phyloP scores from a whole-genome alignment of 2,329 filamentous ascomycete genomes.

The Diaporthe eres region DNA sequence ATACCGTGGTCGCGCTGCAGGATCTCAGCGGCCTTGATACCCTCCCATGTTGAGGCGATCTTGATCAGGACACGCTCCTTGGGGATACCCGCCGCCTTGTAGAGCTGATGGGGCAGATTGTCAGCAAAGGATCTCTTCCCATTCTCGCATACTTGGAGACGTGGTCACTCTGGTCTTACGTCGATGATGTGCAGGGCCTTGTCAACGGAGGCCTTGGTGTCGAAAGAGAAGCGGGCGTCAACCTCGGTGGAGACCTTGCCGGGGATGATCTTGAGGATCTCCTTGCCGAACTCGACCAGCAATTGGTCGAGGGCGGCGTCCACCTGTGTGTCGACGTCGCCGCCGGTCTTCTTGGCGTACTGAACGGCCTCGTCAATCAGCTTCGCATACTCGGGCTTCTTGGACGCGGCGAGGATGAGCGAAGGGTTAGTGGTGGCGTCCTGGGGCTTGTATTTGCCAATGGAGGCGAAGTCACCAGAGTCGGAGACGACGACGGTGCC shows the following conservation, averaged over 20 bases:
- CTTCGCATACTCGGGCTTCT: conserved; percentile 96
- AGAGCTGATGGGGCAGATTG: conserved; percentile 73
- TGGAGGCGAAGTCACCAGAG: conserved; percentile 87
- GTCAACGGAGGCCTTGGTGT: conserved; percentile 89
- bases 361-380: conserved; percentile 88
- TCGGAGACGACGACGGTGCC: conserved; percentile 98
- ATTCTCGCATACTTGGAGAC: neutral
- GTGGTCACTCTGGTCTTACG: conserved; percentile 63
- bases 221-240: conserved; percentile 95
- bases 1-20: conserved; percentile 95
- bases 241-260: conserved; percentile 99
- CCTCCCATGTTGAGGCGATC: conserved; percentile 99
- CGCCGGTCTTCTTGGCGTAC: conserved; percentile 81
- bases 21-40: conserved; percentile 98
- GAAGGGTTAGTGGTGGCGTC: conserved; percentile 99
- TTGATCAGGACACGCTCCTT: conserved; percentile 99
- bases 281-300: conserved; percentile 96
- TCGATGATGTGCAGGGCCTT: conserved; percentile 99
- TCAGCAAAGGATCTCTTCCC: conserved; percentile 29
- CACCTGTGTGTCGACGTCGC: conserved; percentile 83
- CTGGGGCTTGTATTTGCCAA: conserved; percentile 99
- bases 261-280: conserved; percentile 97
- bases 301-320: conserved; percentile 93
- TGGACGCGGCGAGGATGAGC: conserved; percentile 96
- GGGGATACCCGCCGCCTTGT: conserved; percentile 90